These are phyloP conservation scores for Xanthoceras sorbifolium DNA, from an alignment of 345 rosid species.

Conservation along the genomic window DNA sequence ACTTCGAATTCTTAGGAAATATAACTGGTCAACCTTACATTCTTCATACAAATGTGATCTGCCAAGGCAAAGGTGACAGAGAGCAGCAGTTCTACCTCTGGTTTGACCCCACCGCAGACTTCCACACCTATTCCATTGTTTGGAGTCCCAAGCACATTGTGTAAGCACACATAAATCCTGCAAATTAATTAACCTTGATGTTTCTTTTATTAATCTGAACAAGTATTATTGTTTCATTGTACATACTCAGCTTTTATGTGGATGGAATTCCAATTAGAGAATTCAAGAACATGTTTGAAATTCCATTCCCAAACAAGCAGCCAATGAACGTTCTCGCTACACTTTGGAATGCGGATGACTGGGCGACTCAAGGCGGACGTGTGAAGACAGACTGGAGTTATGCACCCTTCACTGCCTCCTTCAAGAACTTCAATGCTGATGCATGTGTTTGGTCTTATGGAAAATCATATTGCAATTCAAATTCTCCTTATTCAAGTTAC, in stretches of 20 bases:
- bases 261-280: constrained; percentile 53
- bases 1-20: constrained; percentile 79
- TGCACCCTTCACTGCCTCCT: constrained; percentile 51
- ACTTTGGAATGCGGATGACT: constrained; percentile 68
- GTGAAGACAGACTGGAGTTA: constrained; percentile 58
- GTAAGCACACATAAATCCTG: constrained; percentile 33
- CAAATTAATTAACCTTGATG: background rate
- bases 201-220: background rate
- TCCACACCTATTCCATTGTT: constrained; percentile 69
- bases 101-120: constrained; percentile 70
- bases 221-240: background rate
- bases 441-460: constrained; percentile 38
- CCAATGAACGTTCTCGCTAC: constrained; percentile 65
- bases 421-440: constrained; percentile 35
- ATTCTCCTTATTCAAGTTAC: constrained; percentile 6
- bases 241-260: constrained; percentile 42
- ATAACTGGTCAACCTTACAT: constrained; percentile 62
- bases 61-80: constrained; percentile 67
- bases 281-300: constrained; percentile 53
- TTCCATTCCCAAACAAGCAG: constrained; percentile 55
- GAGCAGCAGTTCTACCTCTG: constrained; percentile 82
- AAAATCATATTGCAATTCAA: constrained; percentile 30
- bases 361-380: constrained; percentile 70
- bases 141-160: constrained; percentile 58
- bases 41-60: constrained; percentile 65